Evolutionary conservation across 805 yeast genomes (phyloP).

Genomic region (Saccharomyces mikatae): DNA sequence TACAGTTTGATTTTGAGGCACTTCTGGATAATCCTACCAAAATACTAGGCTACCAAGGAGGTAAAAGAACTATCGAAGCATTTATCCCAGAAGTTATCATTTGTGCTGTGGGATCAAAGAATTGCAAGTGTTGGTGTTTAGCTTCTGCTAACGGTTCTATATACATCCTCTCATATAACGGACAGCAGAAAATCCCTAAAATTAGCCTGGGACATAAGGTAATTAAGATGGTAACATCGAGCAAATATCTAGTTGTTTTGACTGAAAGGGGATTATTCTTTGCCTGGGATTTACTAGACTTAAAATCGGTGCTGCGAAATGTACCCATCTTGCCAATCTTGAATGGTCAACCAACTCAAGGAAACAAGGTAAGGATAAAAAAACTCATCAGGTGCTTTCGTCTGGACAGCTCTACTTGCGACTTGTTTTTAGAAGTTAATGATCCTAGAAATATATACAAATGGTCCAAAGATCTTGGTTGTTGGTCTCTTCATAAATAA

Average conservation of each 20-base stretch:
- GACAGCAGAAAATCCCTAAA: slow-evolving; percentile 31
- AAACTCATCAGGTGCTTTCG: slow-evolving; percentile 17
- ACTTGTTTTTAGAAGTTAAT: slow-evolving; percentile 9
- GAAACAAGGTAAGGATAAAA: slow-evolving; percentile 21
- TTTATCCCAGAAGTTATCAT: slow-evolving; percentile 35
- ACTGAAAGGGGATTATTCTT: slow-evolving; percentile 53
- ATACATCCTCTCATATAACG: slow-evolving; percentile 27
- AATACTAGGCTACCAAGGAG: slow-evolving; percentile 31
- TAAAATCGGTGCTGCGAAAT: slow-evolving; percentile 15
- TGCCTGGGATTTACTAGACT: slow-evolving; percentile 21
- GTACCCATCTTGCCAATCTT: slow-evolving; percentile 26
- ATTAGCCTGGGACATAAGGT: slow-evolving; percentile 43
- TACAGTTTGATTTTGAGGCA: slow-evolving; percentile 31
- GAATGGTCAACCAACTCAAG: slow-evolving; percentile 17
- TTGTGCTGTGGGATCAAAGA: slow-evolving; percentile 38
- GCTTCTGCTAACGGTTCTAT: slow-evolving; percentile 36
- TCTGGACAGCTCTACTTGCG: slow-evolving; percentile 1
- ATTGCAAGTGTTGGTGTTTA: slow-evolving; percentile 40
- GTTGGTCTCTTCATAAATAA: slow-evolving; percentile 16
- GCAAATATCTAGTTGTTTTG: slow-evolving; percentile 43
- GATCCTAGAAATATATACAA: slow-evolving; percentile 12
- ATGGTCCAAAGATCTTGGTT: slow-evolving; percentile 23
- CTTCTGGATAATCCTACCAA: slow-evolving; percentile 33
- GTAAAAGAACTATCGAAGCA: slow-evolving; percentile 33
- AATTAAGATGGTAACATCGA: slow-evolving; percentile 34